These are phyloP conservation scores for Caloboletus firmus DNA, from an alignment of 1,284 basidiomycete genomes.

Conservation along the genomic window DNA sequence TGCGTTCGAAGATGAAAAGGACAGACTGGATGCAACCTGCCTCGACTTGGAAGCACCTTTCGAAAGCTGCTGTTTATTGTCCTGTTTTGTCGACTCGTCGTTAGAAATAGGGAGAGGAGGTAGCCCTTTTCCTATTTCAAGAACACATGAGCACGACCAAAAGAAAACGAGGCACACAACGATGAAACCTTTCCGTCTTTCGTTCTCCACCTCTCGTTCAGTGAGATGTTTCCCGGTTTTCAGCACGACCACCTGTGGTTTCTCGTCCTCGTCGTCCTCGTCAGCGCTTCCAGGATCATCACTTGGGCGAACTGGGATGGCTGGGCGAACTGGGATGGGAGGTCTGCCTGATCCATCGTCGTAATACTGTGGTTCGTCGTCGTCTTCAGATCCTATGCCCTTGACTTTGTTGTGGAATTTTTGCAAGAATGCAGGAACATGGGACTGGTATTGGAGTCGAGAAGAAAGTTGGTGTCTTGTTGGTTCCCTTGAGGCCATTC, in stretches of 20 bases:
- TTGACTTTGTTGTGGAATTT: conserved; percentile 59
- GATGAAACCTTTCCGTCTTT: conserved; percentile 67
- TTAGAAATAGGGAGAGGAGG: conserved; percentile 38
- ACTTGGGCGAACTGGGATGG: conserved; percentile 68
- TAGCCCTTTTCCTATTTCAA: conserved; percentile 50
- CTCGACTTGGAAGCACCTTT: conserved; percentile 21
- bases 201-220: conserved; percentile 72
- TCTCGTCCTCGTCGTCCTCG: conserved; percentile 78
- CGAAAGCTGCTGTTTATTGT: conserved; percentile 6
- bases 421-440: conserved; percentile 58
- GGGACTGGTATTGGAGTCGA: conserved; percentile 53
- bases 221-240: conserved; percentile 82
- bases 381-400: conserved; percentile 47
- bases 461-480: conserved; percentile 67
- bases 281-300: conserved; percentile 73
- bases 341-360: conserved; percentile 65
- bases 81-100: conserved; percentile 13
- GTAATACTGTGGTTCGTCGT: conserved; percentile 39
- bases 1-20: conserved; percentile 42
- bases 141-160: conserved; percentile 1
- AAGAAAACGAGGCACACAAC: background rate
- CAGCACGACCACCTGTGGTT: conserved; percentile 82
- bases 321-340: conserved; percentile 70
- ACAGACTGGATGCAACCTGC: conserved; percentile 33
- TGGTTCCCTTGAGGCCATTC: conserved; percentile 63